Evolutionary conservation across 2,329 filamentous ascomycete species (phyloP), one percentile per base, ranked within the genome.

Genomic region (Exophiala mesophila): DNA sequence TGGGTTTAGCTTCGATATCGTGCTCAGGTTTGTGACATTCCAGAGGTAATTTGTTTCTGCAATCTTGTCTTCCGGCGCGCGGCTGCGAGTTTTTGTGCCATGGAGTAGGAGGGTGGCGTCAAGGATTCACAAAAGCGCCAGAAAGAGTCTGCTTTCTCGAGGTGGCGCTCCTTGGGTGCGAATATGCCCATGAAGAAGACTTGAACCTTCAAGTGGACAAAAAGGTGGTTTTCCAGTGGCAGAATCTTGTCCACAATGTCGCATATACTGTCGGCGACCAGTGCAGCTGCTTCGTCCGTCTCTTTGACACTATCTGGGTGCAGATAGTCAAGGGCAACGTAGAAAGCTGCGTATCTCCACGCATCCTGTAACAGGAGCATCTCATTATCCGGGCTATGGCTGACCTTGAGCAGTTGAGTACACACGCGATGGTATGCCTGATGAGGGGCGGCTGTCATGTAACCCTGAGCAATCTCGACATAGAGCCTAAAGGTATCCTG

Each of bases 401-500:
- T 15, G 9, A 36, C 10, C 10, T 36, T 16, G 10, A 36, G 34
- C 34, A 36, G 34, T 21, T 36, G 34, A 18, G 10, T 21, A n/a
- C n/a, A 10, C 8, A n/a, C 21, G 18, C 10, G n/a, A 18, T 36
- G 34, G 18, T 36, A 36, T 9, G 34, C 18, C 18, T 36, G 10
- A 36, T 36, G 34, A 9, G 34, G 18, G 10, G 18, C 10, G 9
- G 10, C 34, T 18, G 34, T 15, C 34, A 21, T 36, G 34, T 36
- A 18, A 8, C 34, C 34, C 18, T 39, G 33, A 13, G 36, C 38
- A 7, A 41, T 17, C 28, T 30, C 18, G 31, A 41, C 28, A 20
- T 41, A 41, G 26, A 41, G 23, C 10, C 13, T 12, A 19, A 41
- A 41, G 5, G 38, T 41, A 13, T 41, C 38, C 17, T 19, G 12